These are phyloP conservation scores for Fusarium penzigii DNA, from an alignment of 2,329 filamentous ascomycete genomes.

Conservation along the genomic window DNA sequence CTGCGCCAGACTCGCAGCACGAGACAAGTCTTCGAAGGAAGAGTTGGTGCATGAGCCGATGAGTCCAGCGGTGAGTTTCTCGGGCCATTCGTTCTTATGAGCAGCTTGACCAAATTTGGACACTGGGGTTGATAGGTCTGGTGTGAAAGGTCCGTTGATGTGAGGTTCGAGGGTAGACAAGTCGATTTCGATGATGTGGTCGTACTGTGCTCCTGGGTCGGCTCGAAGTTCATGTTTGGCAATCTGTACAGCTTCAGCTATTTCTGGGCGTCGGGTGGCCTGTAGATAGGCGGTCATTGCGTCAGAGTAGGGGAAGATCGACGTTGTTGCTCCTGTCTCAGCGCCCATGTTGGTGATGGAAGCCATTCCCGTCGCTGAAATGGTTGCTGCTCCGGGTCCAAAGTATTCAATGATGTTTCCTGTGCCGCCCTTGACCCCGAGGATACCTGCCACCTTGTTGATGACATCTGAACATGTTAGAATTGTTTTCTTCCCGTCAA, in stretches of 20 bases:
- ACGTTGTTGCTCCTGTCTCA: constrained; percentile 39
- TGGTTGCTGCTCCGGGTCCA: constrained; percentile 32
- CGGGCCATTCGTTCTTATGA: constrained; percentile 31
- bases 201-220: constrained; percentile 35
- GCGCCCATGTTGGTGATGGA: constrained; percentile 41
- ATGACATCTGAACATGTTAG: constrained; percentile 32
- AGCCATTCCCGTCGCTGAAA: constrained; percentile 39
- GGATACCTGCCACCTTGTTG: constrained; percentile 36
- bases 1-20: constrained; percentile 29
- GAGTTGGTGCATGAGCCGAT: constrained; percentile 39
- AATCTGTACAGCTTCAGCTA: constrained; percentile 23
- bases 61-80: constrained; percentile 31
- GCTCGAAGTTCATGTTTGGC: constrained; percentile 27
- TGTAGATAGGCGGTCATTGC: constrained; percentile 35
- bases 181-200: constrained; percentile 37
- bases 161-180: constrained; percentile 35
- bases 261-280: constrained; percentile 29
- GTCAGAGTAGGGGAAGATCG: constrained; percentile 37
- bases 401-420: constrained; percentile 39
- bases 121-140: constrained; percentile 35
- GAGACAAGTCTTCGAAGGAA: constrained; percentile 38
- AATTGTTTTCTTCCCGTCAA: too few species aligned
- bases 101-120: constrained; percentile 31
- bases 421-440: constrained; percentile 37
- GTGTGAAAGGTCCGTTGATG: constrained; percentile 38